Evolutionary conservation across 192 early-diverging fungal genomes (phyloP).

Genomic region (Umbelopsis sp.): DNA sequence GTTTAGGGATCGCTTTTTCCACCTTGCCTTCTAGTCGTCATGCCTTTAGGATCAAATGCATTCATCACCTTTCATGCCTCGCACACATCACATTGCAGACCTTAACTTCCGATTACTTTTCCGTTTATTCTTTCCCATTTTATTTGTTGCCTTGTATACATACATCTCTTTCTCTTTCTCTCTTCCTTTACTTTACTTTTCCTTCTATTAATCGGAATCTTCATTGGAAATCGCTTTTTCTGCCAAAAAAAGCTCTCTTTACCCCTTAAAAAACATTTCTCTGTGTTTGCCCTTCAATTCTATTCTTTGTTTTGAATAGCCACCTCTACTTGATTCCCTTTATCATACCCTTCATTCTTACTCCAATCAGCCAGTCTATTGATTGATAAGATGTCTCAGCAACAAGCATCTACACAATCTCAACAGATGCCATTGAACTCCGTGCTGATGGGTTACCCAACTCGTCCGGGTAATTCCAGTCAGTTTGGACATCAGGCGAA

Average conservation of each 20-base stretch:
- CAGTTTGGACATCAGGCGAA: constrained; percentile 11
- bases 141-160: not conserved
- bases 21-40: not conserved
- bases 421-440: constrained; percentile 3
- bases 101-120: constrained; percentile 17
- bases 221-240: not conserved
- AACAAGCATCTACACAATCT: constrained; percentile 2
- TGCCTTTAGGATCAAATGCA: not conserved
- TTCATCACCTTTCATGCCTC: constrained; percentile 21
- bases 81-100: constrained; percentile 14
- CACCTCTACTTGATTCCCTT: not conserved
- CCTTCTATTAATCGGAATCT: not conserved
- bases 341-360: not conserved
- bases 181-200: not conserved
- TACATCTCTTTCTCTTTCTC: not conserved
- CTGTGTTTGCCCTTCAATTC: too few relatives aligned
- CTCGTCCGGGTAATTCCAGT: not conserved
- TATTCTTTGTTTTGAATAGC: constrained; percentile 5
- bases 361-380: not conserved
- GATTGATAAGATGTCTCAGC: not conserved
- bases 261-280: not conserved
- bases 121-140: constrained; percentile 1
- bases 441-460: constrained; percentile 4
- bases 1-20: not conserved
- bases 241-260: constrained; percentile 1